Evolutionary conservation across 345 rosid genomes (phyloP).

Genomic region (Alliaria petiolata): DNA sequence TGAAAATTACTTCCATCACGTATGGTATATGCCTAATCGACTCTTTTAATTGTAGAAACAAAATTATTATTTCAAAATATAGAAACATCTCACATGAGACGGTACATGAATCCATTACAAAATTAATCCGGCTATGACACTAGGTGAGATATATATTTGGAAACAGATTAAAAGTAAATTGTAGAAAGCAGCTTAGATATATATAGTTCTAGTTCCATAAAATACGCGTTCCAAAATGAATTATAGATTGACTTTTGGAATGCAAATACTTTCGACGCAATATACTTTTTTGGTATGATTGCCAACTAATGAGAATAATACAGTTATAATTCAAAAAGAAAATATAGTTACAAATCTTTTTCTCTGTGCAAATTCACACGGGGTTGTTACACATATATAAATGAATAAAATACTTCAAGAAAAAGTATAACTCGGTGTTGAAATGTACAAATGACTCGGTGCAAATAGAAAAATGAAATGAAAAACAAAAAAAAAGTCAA

Average conservation of each 20-base stretch:
- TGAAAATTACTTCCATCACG: too few relatives aligned
- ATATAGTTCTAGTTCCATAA: background rate
- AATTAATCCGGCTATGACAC: background rate
- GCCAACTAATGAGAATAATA: too few relatives aligned
- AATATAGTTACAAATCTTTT: too few relatives aligned
- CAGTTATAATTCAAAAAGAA: too few relatives aligned
- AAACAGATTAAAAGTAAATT: background rate
- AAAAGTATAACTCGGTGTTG: too few relatives aligned
- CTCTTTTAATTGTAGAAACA: background rate
- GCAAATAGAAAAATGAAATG: background rate
- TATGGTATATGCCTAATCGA: background rate
- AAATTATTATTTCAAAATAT: background rate
- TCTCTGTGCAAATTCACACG: too few relatives aligned
- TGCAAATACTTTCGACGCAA: too few relatives aligned
- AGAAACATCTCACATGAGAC: background rate
- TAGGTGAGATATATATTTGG: background rate
- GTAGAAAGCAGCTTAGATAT: background rate
- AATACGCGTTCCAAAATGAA: background rate
- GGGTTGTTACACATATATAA: too few relatives aligned
- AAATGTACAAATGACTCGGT: background rate
- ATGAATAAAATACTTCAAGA: too few relatives aligned
- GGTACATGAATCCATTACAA: background rate
- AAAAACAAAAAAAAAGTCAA: conserved; percentile 18
- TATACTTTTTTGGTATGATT: too few relatives aligned
- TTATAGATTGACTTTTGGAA: background rate